Evolutionary conservation across 306 rosid genomes (phyloP).

Genomic region (Prunus fruticosa): DNA sequence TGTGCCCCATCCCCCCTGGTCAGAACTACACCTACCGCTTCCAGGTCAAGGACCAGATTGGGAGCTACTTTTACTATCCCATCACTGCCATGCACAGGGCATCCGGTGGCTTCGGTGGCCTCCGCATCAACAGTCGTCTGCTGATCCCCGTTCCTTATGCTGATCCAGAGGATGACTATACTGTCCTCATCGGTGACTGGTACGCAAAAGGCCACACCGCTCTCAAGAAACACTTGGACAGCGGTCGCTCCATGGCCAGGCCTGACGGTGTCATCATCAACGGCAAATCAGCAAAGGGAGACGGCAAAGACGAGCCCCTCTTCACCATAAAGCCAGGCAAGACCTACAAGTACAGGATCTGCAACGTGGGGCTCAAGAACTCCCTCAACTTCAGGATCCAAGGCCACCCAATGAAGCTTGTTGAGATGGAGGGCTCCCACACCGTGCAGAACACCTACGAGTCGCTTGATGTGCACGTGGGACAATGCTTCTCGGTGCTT

Average conservation of each 20-base stretch:
- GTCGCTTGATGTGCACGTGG: conserved; percentile 70
- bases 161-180: conserved; percentile 82
- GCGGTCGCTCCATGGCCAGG: conserved; percentile 51
- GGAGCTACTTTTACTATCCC: conserved; percentile 63
- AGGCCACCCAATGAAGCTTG: conserved; percentile 55
- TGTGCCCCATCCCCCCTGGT: conserved; percentile 66
- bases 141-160: conserved; percentile 78
- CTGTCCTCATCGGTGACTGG: conserved; percentile 76
- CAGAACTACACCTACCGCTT: conserved; percentile 59
- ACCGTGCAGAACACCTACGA: conserved; percentile 58
- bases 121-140: conserved; percentile 63
- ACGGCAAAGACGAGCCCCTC: conserved; percentile 55
- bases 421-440: conserved; percentile 88
- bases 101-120: conserved; percentile 68
- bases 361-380: conserved; percentile 67
- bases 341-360: conserved; percentile 68
- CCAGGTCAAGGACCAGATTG: conserved; percentile 87
- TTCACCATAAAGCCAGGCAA: conserved; percentile 71
- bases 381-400: conserved; percentile 74
- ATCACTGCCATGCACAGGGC: conserved; percentile 50
- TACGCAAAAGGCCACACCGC: conserved; percentile 55
- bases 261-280: conserved; percentile 61
- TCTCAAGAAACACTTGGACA: conserved; percentile 44
- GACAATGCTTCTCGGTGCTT: conserved; percentile 60
- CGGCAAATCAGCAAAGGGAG: conserved; percentile 50